phyloP scores from a whole-genome alignment of 495 filamentous ascomycete species.

The Lophiostoma macrostomum region DNA sequence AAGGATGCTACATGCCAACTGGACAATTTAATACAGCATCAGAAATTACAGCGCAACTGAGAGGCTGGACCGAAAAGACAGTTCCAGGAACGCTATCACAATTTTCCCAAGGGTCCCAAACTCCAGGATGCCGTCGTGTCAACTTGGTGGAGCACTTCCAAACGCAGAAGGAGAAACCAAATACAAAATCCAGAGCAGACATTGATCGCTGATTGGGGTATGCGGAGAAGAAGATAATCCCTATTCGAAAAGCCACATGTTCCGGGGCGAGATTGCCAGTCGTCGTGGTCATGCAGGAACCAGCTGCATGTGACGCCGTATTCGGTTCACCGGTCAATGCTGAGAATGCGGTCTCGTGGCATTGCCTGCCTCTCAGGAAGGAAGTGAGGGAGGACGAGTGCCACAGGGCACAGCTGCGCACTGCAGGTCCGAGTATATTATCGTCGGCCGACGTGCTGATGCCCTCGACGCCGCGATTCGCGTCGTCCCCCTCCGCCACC shows the following conservation, averaged over 20 bases:
- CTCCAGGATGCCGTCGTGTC: slow-evolving; percentile 17
- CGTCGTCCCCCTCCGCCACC: slow-evolving; percentile 2
- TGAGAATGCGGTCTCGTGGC: neutral
- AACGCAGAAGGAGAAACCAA: slow-evolving; percentile 1
- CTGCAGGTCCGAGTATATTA: no score
- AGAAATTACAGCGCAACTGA: neutral
- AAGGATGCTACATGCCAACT: neutral
- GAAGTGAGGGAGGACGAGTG: no score
- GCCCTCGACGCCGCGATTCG: neutral
- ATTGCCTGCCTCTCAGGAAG: neutral
- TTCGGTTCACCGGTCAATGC: slow-evolving; percentile 16
- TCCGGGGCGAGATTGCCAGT: no score
- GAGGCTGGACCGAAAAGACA: neutral
- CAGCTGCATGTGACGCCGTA: neutral
- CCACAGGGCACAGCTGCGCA: no score
- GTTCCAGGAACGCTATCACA: slow-evolving; percentile 11
- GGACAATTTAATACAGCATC: slow-evolving; percentile 6
- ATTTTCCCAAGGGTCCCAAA: neutral
- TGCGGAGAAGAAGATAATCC: neutral
- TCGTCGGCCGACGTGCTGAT: slow-evolving; percentile 10
- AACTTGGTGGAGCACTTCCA: slow-evolving; percentile 15
- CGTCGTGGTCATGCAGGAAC: slow-evolving; percentile 13
- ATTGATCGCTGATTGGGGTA: neutral
- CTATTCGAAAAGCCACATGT: no score
- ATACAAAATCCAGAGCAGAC: neutral